Evolutionary conservation across 2,329 filamentous ascomycete species (phyloP), one percentile per base, ranked within the genome.

Genomic region (Furcasterigmium furcatum): DNA sequence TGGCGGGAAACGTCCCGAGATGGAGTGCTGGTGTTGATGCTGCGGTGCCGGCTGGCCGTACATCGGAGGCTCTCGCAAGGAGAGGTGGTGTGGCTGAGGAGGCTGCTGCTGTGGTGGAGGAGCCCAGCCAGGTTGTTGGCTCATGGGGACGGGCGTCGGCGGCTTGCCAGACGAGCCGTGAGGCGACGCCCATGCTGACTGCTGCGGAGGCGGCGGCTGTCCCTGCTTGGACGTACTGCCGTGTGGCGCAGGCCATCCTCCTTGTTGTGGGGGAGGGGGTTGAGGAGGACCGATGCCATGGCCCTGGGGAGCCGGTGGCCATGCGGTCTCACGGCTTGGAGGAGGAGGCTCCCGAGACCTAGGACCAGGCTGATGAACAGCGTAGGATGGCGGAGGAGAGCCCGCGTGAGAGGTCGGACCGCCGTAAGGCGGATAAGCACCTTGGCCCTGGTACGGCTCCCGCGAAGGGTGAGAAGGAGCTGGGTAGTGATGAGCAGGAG

Each of bases 331-430:
- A 20, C 71, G 60, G 21, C 55, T 55, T 2, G 60, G 53, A 9
- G 60, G 58, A 9, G 56, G 64, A 0, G 70, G 55, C 38, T 79
- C 76, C 18, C 74, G 70, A 10, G 67, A 61, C 22, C 72, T 66
- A 12, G 72, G 57, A 13, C 65, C 58, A 19, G 70, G 55, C n/a
- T 67, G 65, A 55, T 81, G 77, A 9, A 67, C 59, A 1, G 70
- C 65, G 46, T 82, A 82, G 52, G 80, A 79, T 18, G 74, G 70
- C n/a, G 74, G 70, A n/a, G 77, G 72, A 7, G 77, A 76, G n/a
- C 70, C 68, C 19, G 67, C 65, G 13, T 66, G 63, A 60, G 56
- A 52, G 72, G 72, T 4, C 6, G 58, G 52, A 9, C 59, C 58
- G 6, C 65, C 67, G 41, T 72, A 76, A 9, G 70, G 59, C 49